Evolutionary conservation across 768 basidiomycete genomes (phyloP).

Genomic region (Termitomyces titanicus): DNA sequence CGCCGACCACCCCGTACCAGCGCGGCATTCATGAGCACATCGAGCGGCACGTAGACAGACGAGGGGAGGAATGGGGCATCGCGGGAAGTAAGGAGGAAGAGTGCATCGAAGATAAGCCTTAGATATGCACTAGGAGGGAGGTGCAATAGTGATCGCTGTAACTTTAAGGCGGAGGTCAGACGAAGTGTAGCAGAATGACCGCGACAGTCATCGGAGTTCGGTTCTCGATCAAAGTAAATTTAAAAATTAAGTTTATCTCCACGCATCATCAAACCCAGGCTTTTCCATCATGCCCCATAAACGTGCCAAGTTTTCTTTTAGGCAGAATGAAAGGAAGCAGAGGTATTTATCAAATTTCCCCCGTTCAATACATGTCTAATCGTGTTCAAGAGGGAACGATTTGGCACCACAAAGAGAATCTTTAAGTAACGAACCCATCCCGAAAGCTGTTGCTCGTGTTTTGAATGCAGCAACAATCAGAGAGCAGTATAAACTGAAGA

Average conservation of each 20-base stretch:
- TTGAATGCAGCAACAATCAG: slow-evolving; percentile 60
- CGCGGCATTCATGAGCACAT: too few species aligned
- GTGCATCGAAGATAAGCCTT: too few species aligned
- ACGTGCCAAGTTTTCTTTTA: slow-evolving; percentile 49
- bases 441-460: slow-evolving; percentile 65
- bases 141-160: too few species aligned
- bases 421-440: slow-evolving; percentile 54
- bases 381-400: slow-evolving; percentile 41
- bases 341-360: slow-evolving; percentile 29
- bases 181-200: too few species aligned
- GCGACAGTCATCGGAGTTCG: too few species aligned
- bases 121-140: too few species aligned
- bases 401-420: slow-evolving; percentile 41
- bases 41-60: too few species aligned
- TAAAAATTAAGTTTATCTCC: neutral
- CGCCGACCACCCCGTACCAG: too few species aligned
- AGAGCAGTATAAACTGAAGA: slow-evolving; percentile 50
- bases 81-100: too few species aligned
- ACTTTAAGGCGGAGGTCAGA: too few species aligned
- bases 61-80: too few species aligned
- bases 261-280: neutral
- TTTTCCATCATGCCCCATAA: slow-evolving; percentile 56
- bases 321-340: slow-evolving; percentile 38
- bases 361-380: neutral
- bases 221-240: neutral